Percentiles rank a stretch among this genome's conserved stretches.
Conservation (phyloP, 2,329 filamentous ascomycete genomes). For the Colletotrichum godetiae region DNA sequence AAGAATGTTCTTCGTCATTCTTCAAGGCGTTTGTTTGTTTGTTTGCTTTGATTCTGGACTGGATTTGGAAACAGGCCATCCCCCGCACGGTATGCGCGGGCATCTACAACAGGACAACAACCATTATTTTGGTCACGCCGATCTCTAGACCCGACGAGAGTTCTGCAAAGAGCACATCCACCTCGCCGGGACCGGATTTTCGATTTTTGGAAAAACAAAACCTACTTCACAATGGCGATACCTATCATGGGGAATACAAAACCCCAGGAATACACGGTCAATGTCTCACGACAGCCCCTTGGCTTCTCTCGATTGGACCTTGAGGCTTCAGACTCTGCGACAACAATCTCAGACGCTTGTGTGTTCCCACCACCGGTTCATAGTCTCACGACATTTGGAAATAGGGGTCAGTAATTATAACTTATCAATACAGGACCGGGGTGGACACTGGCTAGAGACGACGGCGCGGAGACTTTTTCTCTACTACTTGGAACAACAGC, state of each 20-base stretch:
- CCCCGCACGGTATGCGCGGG: background rate
- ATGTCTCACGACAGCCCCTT: constrained; percentile 33
- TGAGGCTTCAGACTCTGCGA: background rate
- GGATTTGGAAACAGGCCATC: background rate
- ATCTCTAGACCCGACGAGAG: constrained; percentile 31
- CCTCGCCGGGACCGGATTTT: constrained; percentile 25
- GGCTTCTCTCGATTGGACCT: constrained; percentile 1
- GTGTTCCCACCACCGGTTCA: background rate
- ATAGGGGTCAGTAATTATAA: constrained; percentile 14
- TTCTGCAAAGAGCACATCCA: constrained; percentile 31
- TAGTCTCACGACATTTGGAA: constrained; percentile 22
- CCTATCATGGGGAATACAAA: constrained; percentile 7
- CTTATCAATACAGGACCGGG: constrained; percentile 22
- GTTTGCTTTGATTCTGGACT: constrained; percentile 16
- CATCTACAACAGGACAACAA: constrained; percentile 20
- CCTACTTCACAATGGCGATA: constrained; percentile 11
- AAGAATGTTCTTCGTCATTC: background rate
- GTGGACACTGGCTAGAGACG: background rate
- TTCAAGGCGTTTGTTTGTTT: constrained; percentile 17
- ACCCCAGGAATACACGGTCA: constrained; percentile 21
- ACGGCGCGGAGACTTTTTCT: background rate
- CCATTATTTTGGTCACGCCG: constrained; percentile 20
- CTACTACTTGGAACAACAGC: background rate
- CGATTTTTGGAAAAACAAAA: constrained; percentile 7
- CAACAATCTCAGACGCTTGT: background rate